A percentile compares a stretch with the other conserved stretches of the same genome.
Conservation (phyloP, 1,139 yeast genomes). For the Taphrina wiesneri region DNA sequence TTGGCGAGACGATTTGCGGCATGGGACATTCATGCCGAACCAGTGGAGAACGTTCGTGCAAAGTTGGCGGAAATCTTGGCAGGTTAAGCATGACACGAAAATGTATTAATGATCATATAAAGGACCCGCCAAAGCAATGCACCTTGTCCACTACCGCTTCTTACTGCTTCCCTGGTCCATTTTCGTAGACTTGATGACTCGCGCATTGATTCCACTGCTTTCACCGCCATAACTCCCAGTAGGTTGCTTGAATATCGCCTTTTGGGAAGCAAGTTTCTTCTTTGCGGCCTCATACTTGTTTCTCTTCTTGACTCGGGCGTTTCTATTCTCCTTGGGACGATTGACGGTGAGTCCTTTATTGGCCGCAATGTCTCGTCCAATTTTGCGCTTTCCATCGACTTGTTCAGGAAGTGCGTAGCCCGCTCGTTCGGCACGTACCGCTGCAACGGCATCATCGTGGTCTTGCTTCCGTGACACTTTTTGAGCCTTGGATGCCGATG, state of each 20-base stretch:
- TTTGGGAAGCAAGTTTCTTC: slow-evolving; percentile 86
- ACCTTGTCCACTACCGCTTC: background rate
- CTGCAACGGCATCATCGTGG: slow-evolving; percentile 59
- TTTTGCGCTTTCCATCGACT: slow-evolving; percentile 87
- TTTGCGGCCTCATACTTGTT: slow-evolving; percentile 92
- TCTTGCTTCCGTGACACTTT: slow-evolving; percentile 63
- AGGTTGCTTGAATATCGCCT: slow-evolving; percentile 80
- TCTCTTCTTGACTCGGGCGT: slow-evolving; percentile 97
- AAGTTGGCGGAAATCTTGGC: slow-evolving; percentile 3
- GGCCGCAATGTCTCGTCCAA: slow-evolving; percentile 88
- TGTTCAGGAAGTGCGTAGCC: slow-evolving; percentile 68
- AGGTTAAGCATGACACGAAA: background rate
- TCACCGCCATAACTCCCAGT: slow-evolving; percentile 83
- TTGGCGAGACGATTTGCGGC: slow-evolving; percentile 36
- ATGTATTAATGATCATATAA: background rate
- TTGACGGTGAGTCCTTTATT: slow-evolving; percentile 93
- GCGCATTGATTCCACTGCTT: slow-evolving; percentile 95
- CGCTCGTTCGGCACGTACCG: slow-evolving; percentile 70
- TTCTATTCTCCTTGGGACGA: slow-evolving; percentile 89
- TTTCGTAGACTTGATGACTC: slow-evolving; percentile 79
- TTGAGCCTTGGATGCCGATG: slow-evolving; percentile 54
- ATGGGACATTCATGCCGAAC: slow-evolving; percentile 35
- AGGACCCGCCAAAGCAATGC: background rate
- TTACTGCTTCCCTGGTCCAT: slow-evolving; percentile 24
- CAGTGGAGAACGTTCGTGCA: background rate